These are phyloP conservation scores for Penicillium polonicum DNA, from an alignment of 2,329 filamentous ascomycete species.

Conservation along the genomic window DNA sequence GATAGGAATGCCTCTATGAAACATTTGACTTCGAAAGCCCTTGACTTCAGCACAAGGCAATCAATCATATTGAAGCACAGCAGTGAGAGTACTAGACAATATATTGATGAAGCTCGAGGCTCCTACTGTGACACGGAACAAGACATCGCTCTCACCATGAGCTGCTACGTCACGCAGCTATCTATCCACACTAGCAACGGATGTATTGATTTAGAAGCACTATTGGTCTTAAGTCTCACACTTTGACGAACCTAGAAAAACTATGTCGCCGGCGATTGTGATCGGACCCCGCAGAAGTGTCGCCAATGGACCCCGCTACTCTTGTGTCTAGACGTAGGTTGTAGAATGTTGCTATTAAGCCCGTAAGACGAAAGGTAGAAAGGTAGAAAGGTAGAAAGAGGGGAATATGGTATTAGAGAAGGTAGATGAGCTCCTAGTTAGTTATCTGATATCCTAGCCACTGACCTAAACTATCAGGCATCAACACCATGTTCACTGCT, in stretches of 20 bases:
- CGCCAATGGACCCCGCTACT: no score
- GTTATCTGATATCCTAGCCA: not conserved
- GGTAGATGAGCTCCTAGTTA: no score
- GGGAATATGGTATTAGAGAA: no score
- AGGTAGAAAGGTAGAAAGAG: no score
- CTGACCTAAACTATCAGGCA: not conserved
- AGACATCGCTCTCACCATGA: not conserved
- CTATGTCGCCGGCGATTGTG: not conserved
- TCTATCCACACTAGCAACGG: not conserved
- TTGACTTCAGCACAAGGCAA: not conserved
- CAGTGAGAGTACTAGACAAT: not conserved
- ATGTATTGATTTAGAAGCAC: not conserved
- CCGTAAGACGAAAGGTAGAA: no score
- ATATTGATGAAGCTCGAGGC: not conserved
- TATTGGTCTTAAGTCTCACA: not conserved
- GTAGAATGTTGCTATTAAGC: no score
- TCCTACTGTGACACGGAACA: not conserved
- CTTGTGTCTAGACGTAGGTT: no score
- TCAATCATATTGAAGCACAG: not conserved
- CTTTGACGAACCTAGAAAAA: not conserved
- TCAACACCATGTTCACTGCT: not conserved
- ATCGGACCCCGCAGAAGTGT: not conserved
- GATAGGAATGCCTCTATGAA: not conserved
- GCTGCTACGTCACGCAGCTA: not conserved
- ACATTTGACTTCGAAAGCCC: no score